These are phyloP conservation scores for Lichtheimia hyalospora DNA, from an alignment of 371 early-diverging fungal species.

Conservation along the genomic window DNA sequence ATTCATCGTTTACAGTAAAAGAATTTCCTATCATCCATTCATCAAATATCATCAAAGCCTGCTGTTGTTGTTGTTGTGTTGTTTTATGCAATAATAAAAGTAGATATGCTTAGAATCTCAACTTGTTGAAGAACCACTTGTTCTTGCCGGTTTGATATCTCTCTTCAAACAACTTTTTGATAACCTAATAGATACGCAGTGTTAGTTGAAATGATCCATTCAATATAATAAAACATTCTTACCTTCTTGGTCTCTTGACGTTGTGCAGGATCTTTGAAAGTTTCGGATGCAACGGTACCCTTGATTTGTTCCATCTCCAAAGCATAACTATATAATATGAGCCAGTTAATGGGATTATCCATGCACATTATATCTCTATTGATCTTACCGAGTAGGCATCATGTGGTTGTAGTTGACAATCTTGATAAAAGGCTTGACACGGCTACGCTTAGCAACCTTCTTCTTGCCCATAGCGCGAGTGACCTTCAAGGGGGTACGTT, in stretches of 20 bases:
- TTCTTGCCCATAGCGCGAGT: constrained; percentile 93
- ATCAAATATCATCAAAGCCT: neutral
- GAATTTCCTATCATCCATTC: neutral
- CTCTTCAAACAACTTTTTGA: constrained; percentile 95
- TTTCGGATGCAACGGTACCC: constrained; percentile 81
- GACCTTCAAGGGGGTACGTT: constrained; percentile 95
- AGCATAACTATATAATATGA: constrained; percentile 54
- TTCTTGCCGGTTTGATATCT: constrained; percentile 96
- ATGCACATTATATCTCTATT: neutral
- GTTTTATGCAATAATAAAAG: neutral
- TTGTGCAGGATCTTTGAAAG: constrained; percentile 94
- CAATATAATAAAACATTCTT: constrained; percentile 2
- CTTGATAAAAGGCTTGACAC: constrained; percentile 98
- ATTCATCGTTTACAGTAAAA: neutral
- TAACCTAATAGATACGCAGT: constrained; percentile 34
- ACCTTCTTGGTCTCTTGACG: constrained; percentile 86
- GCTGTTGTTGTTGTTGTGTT: neutral
- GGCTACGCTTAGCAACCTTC: constrained; percentile 92
- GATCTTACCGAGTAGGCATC: constrained; percentile 94
- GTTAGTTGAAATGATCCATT: neutral
- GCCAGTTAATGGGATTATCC: neutral
- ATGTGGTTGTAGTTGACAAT: constrained; percentile 98
- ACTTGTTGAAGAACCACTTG: constrained; percentile 99
- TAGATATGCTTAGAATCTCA: constrained; percentile 80
- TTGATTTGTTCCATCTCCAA: constrained; percentile 89